Percentiles rank a stretch among this genome's conserved stretches.
Evolutionary conservation across 805 yeast species (phyloP).

Genomic region (Candida nemodendra): DNA sequence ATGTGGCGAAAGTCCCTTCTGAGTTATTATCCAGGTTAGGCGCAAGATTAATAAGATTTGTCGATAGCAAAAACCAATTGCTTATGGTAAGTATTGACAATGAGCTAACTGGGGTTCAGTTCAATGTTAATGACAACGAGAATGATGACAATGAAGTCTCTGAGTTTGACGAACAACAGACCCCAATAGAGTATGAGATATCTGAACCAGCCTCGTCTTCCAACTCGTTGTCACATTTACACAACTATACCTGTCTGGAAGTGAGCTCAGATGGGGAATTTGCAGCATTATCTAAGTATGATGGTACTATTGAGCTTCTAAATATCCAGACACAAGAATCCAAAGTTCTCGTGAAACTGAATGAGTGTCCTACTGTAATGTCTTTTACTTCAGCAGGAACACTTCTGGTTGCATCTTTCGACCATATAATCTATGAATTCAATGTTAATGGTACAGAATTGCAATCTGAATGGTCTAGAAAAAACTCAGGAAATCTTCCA

Average conservation of each 20-base stretch:
- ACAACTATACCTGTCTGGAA: conserved; percentile 52
- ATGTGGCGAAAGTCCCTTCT: conserved; percentile 55
- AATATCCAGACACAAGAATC: conserved; percentile 30
- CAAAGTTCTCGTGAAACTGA: conserved; percentile 54
- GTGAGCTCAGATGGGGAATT: conserved; percentile 43
- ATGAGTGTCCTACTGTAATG: conserved; percentile 59
- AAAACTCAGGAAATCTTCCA: conserved; percentile 75
- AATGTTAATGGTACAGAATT: conserved; percentile 35
- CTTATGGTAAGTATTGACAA: conserved; percentile 60
- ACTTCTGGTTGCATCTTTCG: conserved; percentile 66
- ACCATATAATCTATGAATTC: conserved; percentile 74
- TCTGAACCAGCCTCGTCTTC: conserved; percentile 12
- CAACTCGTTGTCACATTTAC: conserved; percentile 32
- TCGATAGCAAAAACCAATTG: conserved; percentile 39
- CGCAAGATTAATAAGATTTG: conserved; percentile 52
- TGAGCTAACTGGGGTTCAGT: conserved; percentile 40
- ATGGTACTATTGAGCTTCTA: conserved; percentile 62
- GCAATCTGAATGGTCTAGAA: conserved; percentile 75
- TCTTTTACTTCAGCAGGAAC: conserved; percentile 50
- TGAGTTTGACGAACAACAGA: conserved; percentile 41
- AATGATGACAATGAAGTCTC: conserved; percentile 32
- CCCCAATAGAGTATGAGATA: conserved; percentile 32
- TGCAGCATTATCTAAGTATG: conserved; percentile 59
- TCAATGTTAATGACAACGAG: conserved; percentile 40
- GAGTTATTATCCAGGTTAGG: conserved; percentile 44